These are phyloP conservation scores for Nakataea oryzae DNA, from an alignment of 2,329 filamentous ascomycete genomes.

Conservation along the genomic window DNA sequence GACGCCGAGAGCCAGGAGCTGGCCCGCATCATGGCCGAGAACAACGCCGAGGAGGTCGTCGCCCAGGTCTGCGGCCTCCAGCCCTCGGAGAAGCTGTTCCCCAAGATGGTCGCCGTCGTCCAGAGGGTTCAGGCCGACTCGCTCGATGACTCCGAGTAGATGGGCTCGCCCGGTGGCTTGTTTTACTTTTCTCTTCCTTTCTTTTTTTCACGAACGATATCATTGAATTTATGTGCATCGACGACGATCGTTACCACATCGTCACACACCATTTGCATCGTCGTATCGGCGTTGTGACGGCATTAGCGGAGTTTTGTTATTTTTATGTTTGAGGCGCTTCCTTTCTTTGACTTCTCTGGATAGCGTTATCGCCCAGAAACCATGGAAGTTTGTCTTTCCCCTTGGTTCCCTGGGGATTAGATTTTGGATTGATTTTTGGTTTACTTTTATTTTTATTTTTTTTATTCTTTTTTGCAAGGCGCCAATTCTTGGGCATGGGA, in stretches of 20 bases:
- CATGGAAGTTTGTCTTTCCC: neutral
- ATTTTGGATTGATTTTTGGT: neutral
- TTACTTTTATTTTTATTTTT: neutral
- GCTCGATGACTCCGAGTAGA: conserved; percentile 11
- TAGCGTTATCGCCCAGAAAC: neutral
- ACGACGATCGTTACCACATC: neutral
- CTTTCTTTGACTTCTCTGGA: neutral
- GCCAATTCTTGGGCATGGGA: neutral
- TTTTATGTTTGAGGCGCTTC: neutral
- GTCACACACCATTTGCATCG: neutral
- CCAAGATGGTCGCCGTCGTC: conserved; percentile 65
- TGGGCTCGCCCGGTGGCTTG: neutral
- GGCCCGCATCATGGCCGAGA: conserved; percentile 71
- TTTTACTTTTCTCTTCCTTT: neutral
- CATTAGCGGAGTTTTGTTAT: neutral
- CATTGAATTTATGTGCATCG: neutral
- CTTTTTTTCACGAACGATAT: neutral
- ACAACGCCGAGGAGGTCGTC: conserved; percentile 64
- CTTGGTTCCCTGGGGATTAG: neutral
- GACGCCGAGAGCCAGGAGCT: conserved; percentile 86
- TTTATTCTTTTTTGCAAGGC: neutral
- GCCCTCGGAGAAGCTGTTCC: conserved; percentile 64
- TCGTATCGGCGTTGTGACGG: neutral
- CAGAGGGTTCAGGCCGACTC: conserved; percentile 67
- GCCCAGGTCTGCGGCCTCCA: conserved; percentile 74